Conservation (phyloP, 192 early-diverging fungal genomes). For the Mortierella hygrophila region DNA sequence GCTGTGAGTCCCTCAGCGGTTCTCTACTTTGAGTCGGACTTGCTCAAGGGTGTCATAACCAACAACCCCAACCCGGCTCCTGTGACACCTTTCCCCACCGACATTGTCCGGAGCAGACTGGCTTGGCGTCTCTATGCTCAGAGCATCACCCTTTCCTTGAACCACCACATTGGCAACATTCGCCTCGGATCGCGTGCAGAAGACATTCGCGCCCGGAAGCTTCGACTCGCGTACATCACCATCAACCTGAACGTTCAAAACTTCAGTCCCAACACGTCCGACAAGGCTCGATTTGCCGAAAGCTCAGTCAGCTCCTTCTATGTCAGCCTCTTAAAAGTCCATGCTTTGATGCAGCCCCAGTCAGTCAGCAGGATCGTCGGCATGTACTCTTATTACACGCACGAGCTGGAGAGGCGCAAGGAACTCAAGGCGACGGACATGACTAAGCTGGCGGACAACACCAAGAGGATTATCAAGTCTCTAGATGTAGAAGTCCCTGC, state of each 20-base stretch:
- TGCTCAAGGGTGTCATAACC: slow-evolving; percentile 70
- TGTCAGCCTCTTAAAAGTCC: slow-evolving; percentile 70
- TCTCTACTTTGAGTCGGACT: slow-evolving; percentile 70
- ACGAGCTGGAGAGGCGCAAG: slow-evolving; percentile 72
- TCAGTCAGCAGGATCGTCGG: slow-evolving; percentile 75
- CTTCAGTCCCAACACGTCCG: slow-evolving; percentile 39
- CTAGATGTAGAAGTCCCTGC: slow-evolving; percentile 68
- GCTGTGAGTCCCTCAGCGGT: slow-evolving; percentile 72
- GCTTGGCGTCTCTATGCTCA: slow-evolving; percentile 68
- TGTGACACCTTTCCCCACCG: slow-evolving; percentile 17
- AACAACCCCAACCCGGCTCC: slow-evolving; percentile 56
- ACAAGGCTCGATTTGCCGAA: slow-evolving; percentile 57
- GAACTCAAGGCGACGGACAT: slow-evolving; percentile 69
- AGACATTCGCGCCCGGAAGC: slow-evolving; percentile 55
- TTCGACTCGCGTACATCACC: slow-evolving; percentile 73
- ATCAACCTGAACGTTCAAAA: slow-evolving; percentile 75
- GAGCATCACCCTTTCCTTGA: slow-evolving; percentile 71
- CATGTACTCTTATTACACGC: slow-evolving; percentile 73
- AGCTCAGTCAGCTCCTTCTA: slow-evolving; percentile 58
- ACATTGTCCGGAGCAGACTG: slow-evolving; percentile 26
- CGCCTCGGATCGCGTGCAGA: slow-evolving; percentile 44
- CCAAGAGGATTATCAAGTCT: slow-evolving; percentile 73
- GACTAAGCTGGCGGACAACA: slow-evolving; percentile 71
- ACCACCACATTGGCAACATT: slow-evolving; percentile 58
- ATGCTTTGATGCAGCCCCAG: slow-evolving; percentile 80